phyloP scores from a whole-genome alignment of 1,284 basidiomycete genomes.

The Ceratorhiza oryzae-sativae region DNA sequence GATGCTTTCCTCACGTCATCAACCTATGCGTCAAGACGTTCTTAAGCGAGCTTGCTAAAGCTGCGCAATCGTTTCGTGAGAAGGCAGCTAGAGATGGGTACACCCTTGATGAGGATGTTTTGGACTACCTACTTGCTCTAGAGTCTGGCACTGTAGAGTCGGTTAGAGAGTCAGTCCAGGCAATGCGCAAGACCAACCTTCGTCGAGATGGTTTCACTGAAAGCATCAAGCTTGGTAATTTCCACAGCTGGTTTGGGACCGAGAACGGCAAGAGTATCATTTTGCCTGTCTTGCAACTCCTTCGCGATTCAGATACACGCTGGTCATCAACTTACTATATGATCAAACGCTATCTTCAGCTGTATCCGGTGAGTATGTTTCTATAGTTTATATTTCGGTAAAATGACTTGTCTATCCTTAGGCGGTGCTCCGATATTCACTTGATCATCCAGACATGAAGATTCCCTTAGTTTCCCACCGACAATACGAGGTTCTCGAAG shows the following conservation, averaged over 20 bases:
- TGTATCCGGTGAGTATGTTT: not conserved
- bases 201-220: conserved; percentile 6
- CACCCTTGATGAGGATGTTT: not conserved
- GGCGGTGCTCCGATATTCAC: not conserved
- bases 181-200: conserved; percentile 3
- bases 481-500: conserved; percentile 18
- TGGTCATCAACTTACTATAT: conserved; percentile 24
- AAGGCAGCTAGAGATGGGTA: conserved; percentile 2
- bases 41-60: not conserved
- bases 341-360: conserved; percentile 14
- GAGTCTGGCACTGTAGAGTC: not conserved
- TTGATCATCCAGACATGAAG: not conserved
- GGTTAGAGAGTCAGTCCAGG: not conserved
- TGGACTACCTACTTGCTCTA: not conserved
- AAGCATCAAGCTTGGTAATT: not conserved
- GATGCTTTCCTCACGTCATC: conserved; percentile 36
- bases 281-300: conserved; percentile 13
- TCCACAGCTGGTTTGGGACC: not conserved
- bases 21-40: conserved; percentile 15
- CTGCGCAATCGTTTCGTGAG: not conserved
- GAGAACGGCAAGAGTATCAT: not conserved
- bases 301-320: conserved; percentile 7
- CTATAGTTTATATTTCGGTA: not conserved
- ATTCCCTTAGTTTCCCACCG: not conserved
- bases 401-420: not conserved